Conservation (phyloP, 768 basidiomycete species). For the Postia placenta region DNA sequence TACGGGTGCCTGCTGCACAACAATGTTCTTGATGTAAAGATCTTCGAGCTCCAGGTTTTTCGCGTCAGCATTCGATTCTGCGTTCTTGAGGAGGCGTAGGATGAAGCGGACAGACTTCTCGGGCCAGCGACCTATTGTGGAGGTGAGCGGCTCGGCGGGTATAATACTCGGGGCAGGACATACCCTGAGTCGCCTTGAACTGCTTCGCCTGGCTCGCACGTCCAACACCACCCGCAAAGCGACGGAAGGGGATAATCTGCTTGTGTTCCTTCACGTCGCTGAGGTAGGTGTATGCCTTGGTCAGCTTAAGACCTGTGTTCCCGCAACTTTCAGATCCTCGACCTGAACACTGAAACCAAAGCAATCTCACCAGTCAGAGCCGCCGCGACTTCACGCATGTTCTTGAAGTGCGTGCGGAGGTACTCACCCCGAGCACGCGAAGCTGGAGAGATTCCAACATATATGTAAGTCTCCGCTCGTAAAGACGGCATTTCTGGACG, state of each 20-base stretch:
- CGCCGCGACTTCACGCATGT: constrained; percentile 98
- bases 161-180: constrained; percentile 23
- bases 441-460: constrained; percentile 39
- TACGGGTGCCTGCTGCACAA: constrained; percentile 97
- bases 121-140: constrained; percentile 94
- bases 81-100: constrained; percentile 92
- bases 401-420: constrained; percentile 99
- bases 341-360: neutral
- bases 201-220: constrained; percentile 93
- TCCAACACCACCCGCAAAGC: constrained; percentile 93
- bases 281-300: constrained; percentile 94
- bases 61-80: constrained; percentile 97
- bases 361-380: constrained; percentile 69
- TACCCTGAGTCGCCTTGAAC: constrained; percentile 95
- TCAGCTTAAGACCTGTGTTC: constrained; percentile 74
- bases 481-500: constrained; percentile 19
- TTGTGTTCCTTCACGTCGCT: constrained; percentile 94
- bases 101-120: constrained; percentile 98
- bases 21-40: constrained; percentile 92
- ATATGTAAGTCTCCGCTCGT: constrained; percentile 2
- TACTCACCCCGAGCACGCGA: constrained; percentile 93
- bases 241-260: constrained; percentile 92
- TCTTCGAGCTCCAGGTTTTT: constrained; percentile 94
- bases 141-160: neutral
- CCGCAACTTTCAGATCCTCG: constrained; percentile 9